Conservation (phyloP, 2,329 filamentous ascomycete species). For the Graphilbum fragrans region DNA sequence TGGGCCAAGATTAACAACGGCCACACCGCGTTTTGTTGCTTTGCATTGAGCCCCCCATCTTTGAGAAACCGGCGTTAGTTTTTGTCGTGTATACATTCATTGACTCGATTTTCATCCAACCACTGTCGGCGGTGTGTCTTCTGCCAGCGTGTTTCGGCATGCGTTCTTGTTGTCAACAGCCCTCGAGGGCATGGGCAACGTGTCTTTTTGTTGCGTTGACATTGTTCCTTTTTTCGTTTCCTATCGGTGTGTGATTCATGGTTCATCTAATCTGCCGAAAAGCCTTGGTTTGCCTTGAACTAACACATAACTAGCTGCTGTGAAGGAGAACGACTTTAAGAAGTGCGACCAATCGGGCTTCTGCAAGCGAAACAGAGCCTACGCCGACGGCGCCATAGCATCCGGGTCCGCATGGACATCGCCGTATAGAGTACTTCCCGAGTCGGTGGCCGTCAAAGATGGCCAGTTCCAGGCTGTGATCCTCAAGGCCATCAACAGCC, state of each 20-base stretch:
- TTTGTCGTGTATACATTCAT: neutral
- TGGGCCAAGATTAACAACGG: neutral
- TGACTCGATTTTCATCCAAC: neutral
- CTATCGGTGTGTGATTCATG: conserved; percentile 36
- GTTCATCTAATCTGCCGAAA: neutral
- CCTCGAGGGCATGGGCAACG: conserved; percentile 49
- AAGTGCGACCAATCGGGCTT: conserved; percentile 93
- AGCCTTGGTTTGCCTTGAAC: neutral
- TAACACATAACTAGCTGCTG: conserved; percentile 44
- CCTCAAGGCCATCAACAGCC: conserved; percentile 61
- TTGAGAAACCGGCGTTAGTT: neutral
- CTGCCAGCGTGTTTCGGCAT: conserved; percentile 21
- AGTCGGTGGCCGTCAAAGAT: conserved; percentile 63
- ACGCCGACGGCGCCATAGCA: conserved; percentile 63
- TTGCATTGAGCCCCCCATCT: too few species aligned
- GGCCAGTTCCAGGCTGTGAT: conserved; percentile 71
- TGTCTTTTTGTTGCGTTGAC: conserved; percentile 47
- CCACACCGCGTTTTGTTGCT: neutral
- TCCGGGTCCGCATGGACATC: conserved; percentile 59
- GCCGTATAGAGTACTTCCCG: conserved; percentile 65
- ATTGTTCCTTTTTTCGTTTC: conserved; percentile 41
- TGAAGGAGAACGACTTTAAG: conserved; percentile 97
- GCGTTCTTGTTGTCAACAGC: conserved; percentile 36
- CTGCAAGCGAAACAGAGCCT: conserved; percentile 87
- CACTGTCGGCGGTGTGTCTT: conserved; percentile 4